phyloP scores from a whole-genome alignment of 2,329 filamentous ascomycete genomes.

The Trichoderma sp. region DNA sequence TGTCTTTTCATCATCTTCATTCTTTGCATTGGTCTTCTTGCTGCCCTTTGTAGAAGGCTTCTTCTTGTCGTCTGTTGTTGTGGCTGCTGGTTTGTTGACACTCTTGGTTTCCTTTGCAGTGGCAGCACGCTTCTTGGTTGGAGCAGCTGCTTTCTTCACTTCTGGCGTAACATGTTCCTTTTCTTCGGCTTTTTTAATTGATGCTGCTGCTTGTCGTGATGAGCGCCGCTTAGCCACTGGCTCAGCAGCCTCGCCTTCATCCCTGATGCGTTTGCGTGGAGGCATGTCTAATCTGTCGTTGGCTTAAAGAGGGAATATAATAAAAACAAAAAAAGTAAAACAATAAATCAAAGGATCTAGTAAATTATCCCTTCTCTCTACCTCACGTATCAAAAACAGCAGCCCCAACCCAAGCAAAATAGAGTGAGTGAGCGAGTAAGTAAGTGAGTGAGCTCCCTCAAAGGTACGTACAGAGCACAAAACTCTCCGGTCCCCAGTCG shows the following conservation, averaged over 20 bases:
- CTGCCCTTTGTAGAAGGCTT: background rate
- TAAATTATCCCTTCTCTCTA: background rate
- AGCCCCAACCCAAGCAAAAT: background rate
- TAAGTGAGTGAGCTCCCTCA: background rate
- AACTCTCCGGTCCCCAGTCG: background rate
- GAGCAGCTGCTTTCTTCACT: background rate
- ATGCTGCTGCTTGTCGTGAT: conserved; percentile 26
- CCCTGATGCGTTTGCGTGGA: conserved; percentile 23
- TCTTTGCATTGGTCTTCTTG: background rate
- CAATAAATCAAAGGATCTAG: background rate
- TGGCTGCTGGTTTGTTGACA: background rate
- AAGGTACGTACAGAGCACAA: background rate
- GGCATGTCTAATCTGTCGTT: conserved; percentile 21
- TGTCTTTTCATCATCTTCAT: background rate
- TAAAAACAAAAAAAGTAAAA: no score
- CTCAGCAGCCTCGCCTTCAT: conserved; percentile 22
- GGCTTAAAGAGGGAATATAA: no score
- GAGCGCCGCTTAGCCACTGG: conserved; percentile 30
- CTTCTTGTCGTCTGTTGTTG: background rate
- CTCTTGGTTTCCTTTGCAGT: background rate
- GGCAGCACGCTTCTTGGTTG: background rate
- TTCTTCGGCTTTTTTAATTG: background rate
- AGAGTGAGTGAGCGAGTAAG: background rate
- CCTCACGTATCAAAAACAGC: background rate
- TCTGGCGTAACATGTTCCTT: background rate